phyloP scores from a whole-genome alignment of 2,329 filamentous ascomycete genomes.

The Aspergillus fischeri region DNA sequence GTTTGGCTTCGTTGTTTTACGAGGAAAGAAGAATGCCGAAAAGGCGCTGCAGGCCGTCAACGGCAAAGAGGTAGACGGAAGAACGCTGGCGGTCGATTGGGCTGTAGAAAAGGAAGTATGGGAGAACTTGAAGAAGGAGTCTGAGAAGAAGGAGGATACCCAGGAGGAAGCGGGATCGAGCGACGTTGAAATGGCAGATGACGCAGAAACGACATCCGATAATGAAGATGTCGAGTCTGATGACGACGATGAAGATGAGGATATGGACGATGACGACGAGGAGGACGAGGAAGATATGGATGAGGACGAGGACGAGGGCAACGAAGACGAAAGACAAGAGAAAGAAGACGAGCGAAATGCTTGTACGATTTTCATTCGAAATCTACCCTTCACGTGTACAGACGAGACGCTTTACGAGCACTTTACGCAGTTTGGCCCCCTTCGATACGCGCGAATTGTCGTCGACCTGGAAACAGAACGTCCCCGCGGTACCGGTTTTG shows the following conservation, averaged over 20 bases:
- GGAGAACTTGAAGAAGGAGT: slow-evolving; percentile 59
- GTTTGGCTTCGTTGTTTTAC: slow-evolving; percentile 88
- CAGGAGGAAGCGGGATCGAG: slow-evolving; percentile 34
- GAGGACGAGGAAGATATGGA: slow-evolving; percentile 42
- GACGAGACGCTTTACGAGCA: slow-evolving; percentile 80
- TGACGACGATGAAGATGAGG: slow-evolving; percentile 36
- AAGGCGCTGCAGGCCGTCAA: slow-evolving; percentile 81
- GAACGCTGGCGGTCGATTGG: slow-evolving; percentile 91
- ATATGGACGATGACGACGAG: slow-evolving; percentile 25
- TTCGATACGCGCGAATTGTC: slow-evolving; percentile 88
- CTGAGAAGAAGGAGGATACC: slow-evolving; percentile 21
- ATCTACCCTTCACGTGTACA: slow-evolving; percentile 82
- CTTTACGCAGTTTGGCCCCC: slow-evolving; percentile 80
- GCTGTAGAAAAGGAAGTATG: slow-evolving; percentile 88
- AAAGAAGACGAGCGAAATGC: slow-evolving; percentile 55
- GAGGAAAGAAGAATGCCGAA: slow-evolving; percentile 86
- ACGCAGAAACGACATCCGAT: slow-evolving; percentile 46
- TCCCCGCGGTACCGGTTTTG: slow-evolving; percentile 88
- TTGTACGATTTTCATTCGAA: slow-evolving; percentile 85
- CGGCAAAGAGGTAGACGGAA: slow-evolving; percentile 82
- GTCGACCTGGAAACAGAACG: slow-evolving; percentile 80
- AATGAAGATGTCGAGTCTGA: slow-evolving; percentile 33
- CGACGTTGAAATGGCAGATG: slow-evolving; percentile 57
- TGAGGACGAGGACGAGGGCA: slow-evolving; percentile 39
- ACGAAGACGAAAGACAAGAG: slow-evolving; percentile 42